Evolutionary conservation across 768 basidiomycete species (phyloP).

Genomic region (Crassisporium funariophilum): DNA sequence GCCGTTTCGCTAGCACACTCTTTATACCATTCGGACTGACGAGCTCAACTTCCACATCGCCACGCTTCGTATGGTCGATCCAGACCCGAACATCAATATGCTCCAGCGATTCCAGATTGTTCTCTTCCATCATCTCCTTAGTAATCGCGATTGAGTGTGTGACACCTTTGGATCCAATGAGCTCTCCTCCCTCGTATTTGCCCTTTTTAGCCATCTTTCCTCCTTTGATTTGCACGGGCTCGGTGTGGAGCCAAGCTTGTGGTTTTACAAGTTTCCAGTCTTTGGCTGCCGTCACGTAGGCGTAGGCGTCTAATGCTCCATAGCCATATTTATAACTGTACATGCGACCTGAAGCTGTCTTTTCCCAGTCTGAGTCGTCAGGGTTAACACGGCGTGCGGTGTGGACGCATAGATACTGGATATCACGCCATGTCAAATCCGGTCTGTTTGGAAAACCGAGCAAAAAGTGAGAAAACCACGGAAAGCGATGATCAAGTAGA

Average conservation of each 20-base stretch:
- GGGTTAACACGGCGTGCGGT: conserved; percentile 79
- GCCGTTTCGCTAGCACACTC: conserved; percentile 77
- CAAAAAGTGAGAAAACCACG: neutral
- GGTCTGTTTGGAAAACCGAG: conserved; percentile 54
- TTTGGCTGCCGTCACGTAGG: conserved; percentile 77
- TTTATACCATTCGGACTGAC: conserved; percentile 80
- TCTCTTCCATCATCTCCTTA: conserved; percentile 58
- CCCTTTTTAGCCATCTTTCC: conserved; percentile 58
- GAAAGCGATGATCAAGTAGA: conserved; percentile 1
- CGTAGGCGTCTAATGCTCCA: conserved; percentile 82
- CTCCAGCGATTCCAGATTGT: conserved; percentile 88
- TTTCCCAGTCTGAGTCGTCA: conserved; percentile 93
- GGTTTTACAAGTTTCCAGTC: conserved; percentile 88
- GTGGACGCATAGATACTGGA: conserved; percentile 84
- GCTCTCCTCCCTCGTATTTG: conserved; percentile 61
- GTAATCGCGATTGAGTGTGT: conserved; percentile 63
- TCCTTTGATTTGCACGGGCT: conserved; percentile 62
- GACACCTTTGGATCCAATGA: conserved; percentile 67
- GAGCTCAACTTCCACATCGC: conserved; percentile 91
- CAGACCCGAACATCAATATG: conserved; percentile 91
- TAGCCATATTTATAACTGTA: conserved; percentile 93
- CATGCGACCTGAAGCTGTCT: conserved; percentile 63
- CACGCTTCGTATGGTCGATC: conserved; percentile 82
- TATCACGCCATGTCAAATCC: conserved; percentile 95
- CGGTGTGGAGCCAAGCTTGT: conserved; percentile 85